Evolutionary conservation across 208 protist genomes (phyloP).

Genomic region (Leishmania braziliensis): DNA sequence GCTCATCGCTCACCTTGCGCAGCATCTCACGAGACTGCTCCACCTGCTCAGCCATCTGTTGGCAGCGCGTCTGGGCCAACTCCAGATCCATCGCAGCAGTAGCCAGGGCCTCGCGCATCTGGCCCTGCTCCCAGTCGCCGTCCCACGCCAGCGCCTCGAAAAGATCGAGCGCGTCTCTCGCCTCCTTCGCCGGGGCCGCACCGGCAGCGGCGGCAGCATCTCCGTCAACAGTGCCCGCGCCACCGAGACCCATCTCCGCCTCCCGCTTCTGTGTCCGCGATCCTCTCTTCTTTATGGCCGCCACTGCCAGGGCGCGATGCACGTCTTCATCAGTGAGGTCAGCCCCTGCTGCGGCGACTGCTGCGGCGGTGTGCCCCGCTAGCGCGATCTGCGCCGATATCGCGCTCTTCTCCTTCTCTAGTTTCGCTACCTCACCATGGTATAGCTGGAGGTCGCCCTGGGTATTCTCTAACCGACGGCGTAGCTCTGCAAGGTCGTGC

Average conservation of each 20-base stretch:
- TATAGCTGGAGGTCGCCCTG: conserved; percentile 56
- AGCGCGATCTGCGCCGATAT: conserved; percentile 42
- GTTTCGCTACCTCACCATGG: conserved; percentile 48
- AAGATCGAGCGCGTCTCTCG: conserved; percentile 53
- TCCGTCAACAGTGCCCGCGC: background rate
- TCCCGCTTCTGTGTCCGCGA: background rate
- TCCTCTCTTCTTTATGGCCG: conserved; percentile 46
- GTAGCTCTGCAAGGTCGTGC: conserved; percentile 55
- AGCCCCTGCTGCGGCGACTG: background rate
- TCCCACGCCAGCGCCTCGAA: conserved; percentile 82
- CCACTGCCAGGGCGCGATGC: conserved; percentile 70
- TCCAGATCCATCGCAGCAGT: conserved; percentile 83
- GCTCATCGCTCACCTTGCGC: conserved; percentile 52
- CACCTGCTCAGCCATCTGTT: conserved; percentile 66
- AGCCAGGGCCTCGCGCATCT: conserved; percentile 82
- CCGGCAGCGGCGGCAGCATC: background rate
- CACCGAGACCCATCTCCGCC: background rate
- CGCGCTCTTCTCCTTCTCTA: conserved; percentile 45
- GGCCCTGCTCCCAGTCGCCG: conserved; percentile 68
- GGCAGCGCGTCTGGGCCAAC: conserved; percentile 71
- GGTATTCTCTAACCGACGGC: conserved; percentile 40
- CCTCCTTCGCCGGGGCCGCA: conserved; percentile 7
- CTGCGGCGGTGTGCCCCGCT: conserved; percentile 39
- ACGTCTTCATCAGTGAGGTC: conserved; percentile 73
- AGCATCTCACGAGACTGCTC: conserved; percentile 47